Evolutionary conservation across 805 yeast genomes (phyloP), one percentile per base, ranked within the genome.

Genomic region (Metschnikowia kofuensis): DNA sequence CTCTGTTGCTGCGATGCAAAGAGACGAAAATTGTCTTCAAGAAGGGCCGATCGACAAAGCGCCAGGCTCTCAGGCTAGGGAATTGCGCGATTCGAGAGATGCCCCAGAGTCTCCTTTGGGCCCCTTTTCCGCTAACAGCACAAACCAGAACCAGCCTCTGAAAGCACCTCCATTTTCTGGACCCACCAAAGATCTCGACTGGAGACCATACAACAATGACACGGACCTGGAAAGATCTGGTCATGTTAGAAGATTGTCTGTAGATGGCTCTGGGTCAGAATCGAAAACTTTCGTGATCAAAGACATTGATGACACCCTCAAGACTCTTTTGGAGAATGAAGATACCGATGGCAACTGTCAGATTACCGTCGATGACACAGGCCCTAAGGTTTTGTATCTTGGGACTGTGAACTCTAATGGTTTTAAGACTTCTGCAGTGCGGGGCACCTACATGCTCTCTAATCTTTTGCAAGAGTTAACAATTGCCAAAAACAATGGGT

Each of bases 381-480:
- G 95, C 1, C 94, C 95, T 4, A 87, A 87, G 62, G 89, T 84
- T n/a, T 69, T 87, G 50, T 78, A 80, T 57, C 72, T 88, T 12
- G 94, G 94, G 8, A 89, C 97, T 2, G 89, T 84, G 35, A 87
- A 87, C 62, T 89, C 96, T 4, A 81, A 83, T 59, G 97, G 97
- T 1, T 88, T 69, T 68, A 83, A 80, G 35, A 84, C 80, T 56
- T 78, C 79, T 47, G 87, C 84, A 51, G 77, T 90, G 48, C 72
- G 96, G 50, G 97, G 97, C 3, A 90, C 96, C 0, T 90, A 90
- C 62, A 87, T 87, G 91, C 69, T 90, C 42, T 84, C 94, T 0
- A 91, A 91, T 65, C 68, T 91, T 36, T 74, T 90, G 48, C 97
- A 90, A 69, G 97, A 90, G 66, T 74, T 90, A 55, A 89, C 96